Evolutionary conservation across 306 rosid species (phyloP), one percentile per base, ranked within the genome.

Genomic region (Sindora glabra): DNA sequence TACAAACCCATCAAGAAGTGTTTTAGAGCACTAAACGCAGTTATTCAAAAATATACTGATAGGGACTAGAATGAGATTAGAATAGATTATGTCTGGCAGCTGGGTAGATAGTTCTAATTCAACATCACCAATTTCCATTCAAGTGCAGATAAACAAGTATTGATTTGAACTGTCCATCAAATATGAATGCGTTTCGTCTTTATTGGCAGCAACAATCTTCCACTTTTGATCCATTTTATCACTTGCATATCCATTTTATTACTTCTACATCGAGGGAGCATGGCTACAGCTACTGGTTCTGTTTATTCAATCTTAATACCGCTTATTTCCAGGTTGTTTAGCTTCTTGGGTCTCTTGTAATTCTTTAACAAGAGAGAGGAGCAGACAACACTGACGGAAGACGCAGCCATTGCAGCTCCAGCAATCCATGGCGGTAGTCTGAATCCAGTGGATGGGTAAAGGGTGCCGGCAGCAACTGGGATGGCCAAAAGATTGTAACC

Each of bases 401-500:
- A 15, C n/a, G 97, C 95, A 23, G 97, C 97, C 97, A 89, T 89
- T 40, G 97, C 95, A 26, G 89, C 97, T 50, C 97, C 95, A 21
- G 97, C 97, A 71, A 89, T 67, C 95, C 97, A 89, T n/a, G 97
- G 97, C 0, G 92, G 97, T 45, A 89, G 51, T 8, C 95, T 56
- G 57, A 86, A 77, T 44, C 77, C 53, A n/a, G 89, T 79, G 23
- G 77, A 79, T 0, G 97, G 89, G 50, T 62, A 89, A 45, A 89
- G 74, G 15, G 65, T 49, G 7, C 95, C 95, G 0, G 95, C 95
- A 1, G 97, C 95, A 22, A 89, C 76, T 7, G 92, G 95, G 27
- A 89, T 89, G 45, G 89, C 85, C 11, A 89, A 79, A 15, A 89
- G 18, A 65, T 89, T 89, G 18, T 86, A 89, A 10, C 89, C 86